A percentile compares a stretch with the other conserved stretches of the same genome.
phyloP scores from a whole-genome alignment of 2,329 filamentous ascomycete genomes.

The Aspergillus intermedius region DNA sequence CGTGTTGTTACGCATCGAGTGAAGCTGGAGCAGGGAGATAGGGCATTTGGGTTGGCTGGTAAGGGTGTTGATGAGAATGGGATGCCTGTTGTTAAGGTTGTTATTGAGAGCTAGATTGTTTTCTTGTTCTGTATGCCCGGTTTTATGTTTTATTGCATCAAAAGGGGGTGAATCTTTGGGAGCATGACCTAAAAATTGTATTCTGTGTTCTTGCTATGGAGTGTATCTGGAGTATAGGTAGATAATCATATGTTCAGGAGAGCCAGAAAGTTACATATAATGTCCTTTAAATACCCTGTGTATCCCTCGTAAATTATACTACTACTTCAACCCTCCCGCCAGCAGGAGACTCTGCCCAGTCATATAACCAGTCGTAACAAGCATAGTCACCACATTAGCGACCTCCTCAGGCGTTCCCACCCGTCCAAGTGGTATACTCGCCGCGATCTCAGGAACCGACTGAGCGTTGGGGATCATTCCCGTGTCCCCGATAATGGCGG shows the following conservation, averaged over 20 bases:
- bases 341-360: constrained; percentile 52
- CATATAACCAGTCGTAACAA: constrained; percentile 55
- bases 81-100: constrained; percentile 49
- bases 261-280: not conserved
- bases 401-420: constrained; percentile 55
- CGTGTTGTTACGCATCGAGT: constrained; percentile 50
- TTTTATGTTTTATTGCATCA: not conserved
- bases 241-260: not conserved
- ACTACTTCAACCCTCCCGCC: constrained; percentile 49
- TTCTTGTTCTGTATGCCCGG: constrained; percentile 1
- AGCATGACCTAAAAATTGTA: not conserved
- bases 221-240: not conserved
- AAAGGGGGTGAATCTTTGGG: too few relatives aligned
- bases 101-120: constrained; percentile 31
- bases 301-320: constrained; percentile 1
- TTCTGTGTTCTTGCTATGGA: not conserved
- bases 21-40: constrained; percentile 42
- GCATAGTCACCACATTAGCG: constrained; percentile 56
- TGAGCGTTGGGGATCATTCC: constrained; percentile 57
- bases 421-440: constrained; percentile 54
- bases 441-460: constrained; percentile 53
- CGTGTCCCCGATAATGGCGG: constrained; percentile 61
- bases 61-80: constrained; percentile 47
- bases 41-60: constrained; percentile 47
- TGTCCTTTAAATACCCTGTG: not conserved